Evolutionary conservation across 2,329 filamentous ascomycete genomes (phyloP).

Genomic region (Polytolypa hystricis): DNA sequence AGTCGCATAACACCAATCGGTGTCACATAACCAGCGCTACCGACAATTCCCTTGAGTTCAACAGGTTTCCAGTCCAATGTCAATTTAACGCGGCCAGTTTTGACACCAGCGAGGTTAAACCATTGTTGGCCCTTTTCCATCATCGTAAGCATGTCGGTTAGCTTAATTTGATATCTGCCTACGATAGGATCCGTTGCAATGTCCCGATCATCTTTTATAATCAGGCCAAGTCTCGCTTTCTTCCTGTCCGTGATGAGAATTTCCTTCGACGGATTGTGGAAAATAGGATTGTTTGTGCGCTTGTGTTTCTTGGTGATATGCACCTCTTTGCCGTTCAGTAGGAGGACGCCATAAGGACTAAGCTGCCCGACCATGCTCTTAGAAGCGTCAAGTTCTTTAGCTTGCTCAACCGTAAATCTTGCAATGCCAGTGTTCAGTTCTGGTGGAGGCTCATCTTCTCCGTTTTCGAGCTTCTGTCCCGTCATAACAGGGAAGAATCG

Average conservation of each 20-base stretch:
- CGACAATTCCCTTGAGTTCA: conserved; percentile 63
- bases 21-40: conserved; percentile 77
- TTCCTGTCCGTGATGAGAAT: conserved; percentile 90
- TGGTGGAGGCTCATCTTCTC: conserved; percentile 66
- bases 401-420: conserved; percentile 86
- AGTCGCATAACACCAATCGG: conserved; percentile 92
- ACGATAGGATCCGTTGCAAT: conserved; percentile 70
- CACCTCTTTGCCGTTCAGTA: conserved; percentile 86
- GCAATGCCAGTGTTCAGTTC: conserved; percentile 90
- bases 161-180: conserved; percentile 87
- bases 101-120: conserved; percentile 76
- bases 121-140: conserved; percentile 91
- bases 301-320: conserved; percentile 81
- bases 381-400: conserved; percentile 84
- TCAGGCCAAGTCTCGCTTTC: conserved; percentile 76
- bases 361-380: conserved; percentile 87
- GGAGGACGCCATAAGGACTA: conserved; percentile 78
- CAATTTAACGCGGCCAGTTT: conserved; percentile 80
- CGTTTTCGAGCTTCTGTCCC: conserved; percentile 54
- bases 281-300: conserved; percentile 94
- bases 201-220: conserved; percentile 92
- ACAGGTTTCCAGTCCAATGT: conserved; percentile 93
- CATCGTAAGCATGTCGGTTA: conserved; percentile 84
- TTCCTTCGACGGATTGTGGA: conserved; percentile 85
- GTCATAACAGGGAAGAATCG: conserved; percentile 92